These are phyloP conservation scores for Cryphonectria japonica DNA, from an alignment of 2,329 filamentous ascomycete species.

Conservation along the genomic window DNA sequence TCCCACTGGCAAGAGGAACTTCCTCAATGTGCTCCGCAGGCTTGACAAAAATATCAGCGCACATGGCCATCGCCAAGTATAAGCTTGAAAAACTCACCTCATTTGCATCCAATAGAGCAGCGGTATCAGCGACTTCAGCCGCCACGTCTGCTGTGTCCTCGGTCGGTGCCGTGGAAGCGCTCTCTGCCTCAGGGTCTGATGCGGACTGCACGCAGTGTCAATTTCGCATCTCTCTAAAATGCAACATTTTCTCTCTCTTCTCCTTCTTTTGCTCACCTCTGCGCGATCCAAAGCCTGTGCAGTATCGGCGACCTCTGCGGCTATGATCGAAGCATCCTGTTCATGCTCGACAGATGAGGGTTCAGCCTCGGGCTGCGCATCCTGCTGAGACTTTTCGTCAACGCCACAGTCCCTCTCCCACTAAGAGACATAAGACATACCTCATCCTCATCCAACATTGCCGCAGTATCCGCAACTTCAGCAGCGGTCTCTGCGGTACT, in stretches of 20 bases:
- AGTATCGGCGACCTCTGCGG: constrained; percentile 50
- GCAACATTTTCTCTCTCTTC: background rate
- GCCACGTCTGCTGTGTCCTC: constrained; percentile 46
- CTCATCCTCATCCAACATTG: constrained; percentile 39
- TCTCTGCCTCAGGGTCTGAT: background rate
- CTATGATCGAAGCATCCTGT: constrained; percentile 45
- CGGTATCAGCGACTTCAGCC: constrained; percentile 50
- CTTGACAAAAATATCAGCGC: constrained; percentile 7
- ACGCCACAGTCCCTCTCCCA: too few relatives aligned
- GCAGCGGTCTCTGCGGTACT: constrained; percentile 10
- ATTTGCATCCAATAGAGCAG: constrained; percentile 34
- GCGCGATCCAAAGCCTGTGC: constrained; percentile 37
- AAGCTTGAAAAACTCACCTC: constrained; percentile 18
- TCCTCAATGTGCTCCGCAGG: background rate
- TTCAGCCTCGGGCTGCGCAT: background rate
- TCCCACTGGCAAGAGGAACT: background rate
- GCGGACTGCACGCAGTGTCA: background rate
- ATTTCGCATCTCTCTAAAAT: background rate
- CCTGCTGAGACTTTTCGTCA: background rate
- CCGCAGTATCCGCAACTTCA: constrained; percentile 47
- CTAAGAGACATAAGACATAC: background rate
- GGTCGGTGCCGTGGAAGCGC: constrained; percentile 5
- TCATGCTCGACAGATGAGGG: constrained; percentile 34
- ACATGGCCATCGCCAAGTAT: background rate
- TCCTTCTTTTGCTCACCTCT: constrained; percentile 10